Conservation (phyloP, 2,329 filamentous ascomycete species). For the Stachybotrys elegans region DNA sequence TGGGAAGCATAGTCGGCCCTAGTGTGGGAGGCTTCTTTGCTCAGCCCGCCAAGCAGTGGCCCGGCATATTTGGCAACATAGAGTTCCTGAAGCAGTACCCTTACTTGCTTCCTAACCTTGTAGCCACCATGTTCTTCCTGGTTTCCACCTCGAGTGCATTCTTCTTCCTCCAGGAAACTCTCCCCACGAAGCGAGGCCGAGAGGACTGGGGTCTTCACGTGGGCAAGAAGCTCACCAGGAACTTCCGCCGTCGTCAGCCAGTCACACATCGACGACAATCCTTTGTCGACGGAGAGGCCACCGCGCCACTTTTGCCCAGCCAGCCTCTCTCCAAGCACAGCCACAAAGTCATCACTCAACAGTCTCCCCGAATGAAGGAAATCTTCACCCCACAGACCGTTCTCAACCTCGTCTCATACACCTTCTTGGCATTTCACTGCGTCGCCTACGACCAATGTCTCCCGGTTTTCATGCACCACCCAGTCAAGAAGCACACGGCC, state of each 20-base stretch:
- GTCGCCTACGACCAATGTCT: slow-evolving; percentile 84
- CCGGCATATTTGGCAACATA: slow-evolving; percentile 61
- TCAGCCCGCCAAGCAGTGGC: slow-evolving; percentile 71
- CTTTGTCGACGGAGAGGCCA: slow-evolving; percentile 51
- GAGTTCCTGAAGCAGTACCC: slow-evolving; percentile 71
- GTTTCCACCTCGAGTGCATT: slow-evolving; percentile 68
- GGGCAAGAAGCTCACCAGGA: slow-evolving; percentile 58
- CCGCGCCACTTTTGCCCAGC: slow-evolving; percentile 46
- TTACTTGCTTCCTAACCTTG: slow-evolving; percentile 78
- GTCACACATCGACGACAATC: slow-evolving; percentile 35
- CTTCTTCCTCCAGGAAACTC: slow-evolving; percentile 82
- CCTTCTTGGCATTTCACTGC: slow-evolving; percentile 73
- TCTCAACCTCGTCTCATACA: slow-evolving; percentile 73
- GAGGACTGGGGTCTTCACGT: slow-evolving; percentile 72
- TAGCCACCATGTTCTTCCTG: slow-evolving; percentile 71
- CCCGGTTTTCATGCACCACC: slow-evolving; percentile 82
- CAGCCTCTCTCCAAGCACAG: slow-evolving; percentile 20
- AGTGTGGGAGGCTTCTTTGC: slow-evolving; percentile 83
- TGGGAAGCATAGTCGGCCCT: slow-evolving; percentile 84
- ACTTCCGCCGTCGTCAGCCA: slow-evolving; percentile 21
- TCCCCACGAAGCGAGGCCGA: slow-evolving; percentile 63
- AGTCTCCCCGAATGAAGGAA: slow-evolving; percentile 44
- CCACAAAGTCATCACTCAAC: slow-evolving; percentile 6
- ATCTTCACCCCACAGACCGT: slow-evolving; percentile 71
- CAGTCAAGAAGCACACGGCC: slow-evolving; percentile 49